Base-by-base conservation (phyloP, 768 basidiomycete genomes). In the Phylloporus arenicola region DNA sequence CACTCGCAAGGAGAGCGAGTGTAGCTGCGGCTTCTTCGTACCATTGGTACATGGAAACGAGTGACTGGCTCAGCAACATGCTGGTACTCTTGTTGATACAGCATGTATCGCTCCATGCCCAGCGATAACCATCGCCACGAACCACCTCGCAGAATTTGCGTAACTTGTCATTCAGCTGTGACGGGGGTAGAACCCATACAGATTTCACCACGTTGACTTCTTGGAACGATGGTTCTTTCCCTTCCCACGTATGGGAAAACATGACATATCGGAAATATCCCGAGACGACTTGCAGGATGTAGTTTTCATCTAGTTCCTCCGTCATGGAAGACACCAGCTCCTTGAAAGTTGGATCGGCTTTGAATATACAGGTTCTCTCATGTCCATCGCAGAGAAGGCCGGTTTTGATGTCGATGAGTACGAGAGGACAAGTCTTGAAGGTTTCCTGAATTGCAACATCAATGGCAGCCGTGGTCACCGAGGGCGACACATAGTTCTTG, bases 211-310 rank as follows among this genome's bases (percentile, higher is more conserved):
- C 17, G 2, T 45, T 53, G 19, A 55, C 51, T 25, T 53, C 54
- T 27, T 55, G 51, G 34, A 53, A 55, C 1, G 52, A 45, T 11
- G 54, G 54, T 14, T 55, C 54, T 43, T 55, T 48, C 47, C 52
- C 56, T 40, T 57, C 46, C 53, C 53, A 57, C 11, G 19, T 37
- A 34, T 57, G 56, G 6, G 56, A 57, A 47, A 57, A 51, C 49
- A 45, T 55, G 38, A 51, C 43, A 20, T 57, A 57, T 44, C 34
- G 53, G 20, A 57, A 57, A 22, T 55, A 57, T 42, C 39, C 30
- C 2, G 51, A 48, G 16, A 55, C 50, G 2, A 40, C 45, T 24
- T 38, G 43, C 16, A 31, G 19, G 44, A 55, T 48, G 42, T 42
- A 45, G 17, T 27, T 44, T 35, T 44, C 20, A 25, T 55, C 54